A percentile compares a stretch with the other conserved stretches of the same genome.
Conservation (phyloP, 208 protist genomes). For the Kentomonas sorsogonicus region DNA sequence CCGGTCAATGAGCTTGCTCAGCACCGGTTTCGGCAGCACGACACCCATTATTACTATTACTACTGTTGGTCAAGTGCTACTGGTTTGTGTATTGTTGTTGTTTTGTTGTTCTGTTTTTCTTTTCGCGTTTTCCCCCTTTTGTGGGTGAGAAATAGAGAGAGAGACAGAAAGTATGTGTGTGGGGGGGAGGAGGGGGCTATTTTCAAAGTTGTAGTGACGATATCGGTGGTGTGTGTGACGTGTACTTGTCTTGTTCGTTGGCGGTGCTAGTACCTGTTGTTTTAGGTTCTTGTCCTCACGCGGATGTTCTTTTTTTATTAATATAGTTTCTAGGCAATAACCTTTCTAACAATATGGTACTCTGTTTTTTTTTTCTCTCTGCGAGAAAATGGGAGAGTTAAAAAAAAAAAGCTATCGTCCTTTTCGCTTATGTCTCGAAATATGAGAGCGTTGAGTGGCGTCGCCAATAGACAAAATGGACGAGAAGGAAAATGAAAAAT, state of each 20-base stretch:
- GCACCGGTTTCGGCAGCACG: slow-evolving; percentile 77
- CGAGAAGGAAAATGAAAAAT: slow-evolving; percentile 9
- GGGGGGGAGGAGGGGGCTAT: background rate
- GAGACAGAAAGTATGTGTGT: slow-evolving; percentile 14
- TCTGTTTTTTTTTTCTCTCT: background rate
- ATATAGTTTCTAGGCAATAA: too few relatives aligned
- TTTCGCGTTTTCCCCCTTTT: background rate
- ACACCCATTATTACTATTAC: too few relatives aligned
- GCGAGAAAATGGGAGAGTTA: background rate
- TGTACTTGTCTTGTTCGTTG: too few relatives aligned
- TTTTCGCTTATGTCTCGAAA: too few relatives aligned
- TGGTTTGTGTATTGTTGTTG: too few relatives aligned
- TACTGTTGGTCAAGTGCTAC: too few relatives aligned
- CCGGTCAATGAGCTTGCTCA: slow-evolving; percentile 83
- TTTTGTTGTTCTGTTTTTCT: slow-evolving; percentile 1
- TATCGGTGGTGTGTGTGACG: background rate
- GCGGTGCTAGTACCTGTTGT: background rate
- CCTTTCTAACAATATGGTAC: too few relatives aligned
- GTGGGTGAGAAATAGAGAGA: slow-evolving; percentile 12
- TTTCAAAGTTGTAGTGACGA: background rate
- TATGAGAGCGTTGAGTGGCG: background rate
- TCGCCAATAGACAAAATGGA: background rate
- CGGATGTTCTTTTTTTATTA: background rate
- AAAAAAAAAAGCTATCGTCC: slow-evolving; percentile 14
- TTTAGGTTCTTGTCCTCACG: background rate